Evolutionary conservation across 1,284 basidiomycete species (phyloP), one percentile per base, ranked within the genome.

Genomic region (Golubevia pallescens): DNA sequence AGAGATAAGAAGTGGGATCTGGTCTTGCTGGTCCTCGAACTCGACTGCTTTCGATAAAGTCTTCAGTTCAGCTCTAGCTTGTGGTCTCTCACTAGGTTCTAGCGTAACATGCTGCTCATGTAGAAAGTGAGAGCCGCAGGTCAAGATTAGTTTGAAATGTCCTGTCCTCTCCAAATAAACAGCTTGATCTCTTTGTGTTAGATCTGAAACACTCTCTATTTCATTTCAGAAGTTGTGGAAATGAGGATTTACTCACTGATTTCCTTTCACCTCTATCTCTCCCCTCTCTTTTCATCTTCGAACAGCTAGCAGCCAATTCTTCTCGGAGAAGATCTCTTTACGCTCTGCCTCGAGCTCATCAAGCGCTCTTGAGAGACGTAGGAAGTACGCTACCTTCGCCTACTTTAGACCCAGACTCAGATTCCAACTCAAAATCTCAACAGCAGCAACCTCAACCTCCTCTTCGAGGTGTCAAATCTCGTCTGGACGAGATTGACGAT

Each of bases 401-500:
- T 2, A 54, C 67, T 21, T 68, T 75, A 13, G 59, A 63, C 14
- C 38, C 38, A 1, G 51, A 34, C 2, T 21, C 24, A 13, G n/a
- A 19, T 13, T 13, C 42, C 2, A 28, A 53, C 28, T 42, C 1
- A 1, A 28, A 14, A 16, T 3, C 16, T 42, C 2, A 5, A 60
- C 19, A 38, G 58, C 19, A 57, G 7, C 8, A 51, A 16, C 5
- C 55, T 6, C 54, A 42, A 38, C 59, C 3, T 42, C 34, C 14
- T 8, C 38, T 1, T 14, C 42, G 61, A 19, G 74, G 81, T 2
- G 71, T 84, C 63, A 74, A 65, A 42, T 63, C 68, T 6, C 65
- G 75, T 16, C 48, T 85, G 23, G 75, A 75, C 20, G 82, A 84
- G 62, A 74, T 85, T n/a, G 82, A 85, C 62, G 82, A 85, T 42